Conservation (phyloP, 306 rosid species). For the Ormosia emarginata region DNA sequence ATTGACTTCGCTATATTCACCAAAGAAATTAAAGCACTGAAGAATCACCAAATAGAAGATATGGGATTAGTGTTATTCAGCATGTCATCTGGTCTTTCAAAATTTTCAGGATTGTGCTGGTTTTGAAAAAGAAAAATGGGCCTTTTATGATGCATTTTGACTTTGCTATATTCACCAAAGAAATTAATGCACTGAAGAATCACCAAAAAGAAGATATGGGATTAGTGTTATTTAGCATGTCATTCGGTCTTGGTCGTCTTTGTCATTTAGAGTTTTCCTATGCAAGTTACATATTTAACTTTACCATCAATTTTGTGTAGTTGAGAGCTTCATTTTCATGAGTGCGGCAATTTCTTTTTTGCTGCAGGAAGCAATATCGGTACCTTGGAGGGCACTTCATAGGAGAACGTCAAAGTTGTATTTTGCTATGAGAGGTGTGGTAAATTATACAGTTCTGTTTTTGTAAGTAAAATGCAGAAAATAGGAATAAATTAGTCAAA, state of each 20-base stretch:
- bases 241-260: background rate
- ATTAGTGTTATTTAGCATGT: background rate
- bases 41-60: background rate
- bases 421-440: conserved; percentile 87
- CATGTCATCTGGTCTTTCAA: background rate
- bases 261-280: background rate
- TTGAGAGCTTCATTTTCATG: background rate
- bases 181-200: background rate
- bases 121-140: background rate
- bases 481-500: background rate
- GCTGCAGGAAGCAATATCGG: conserved; percentile 71
- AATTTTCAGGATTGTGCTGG: background rate
- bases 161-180: background rate
- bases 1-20: background rate
- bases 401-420: conserved; percentile 64
- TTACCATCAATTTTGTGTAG: background rate
- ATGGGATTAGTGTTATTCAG: background rate
- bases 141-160: background rate
- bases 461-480: background rate
- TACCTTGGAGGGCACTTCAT: conserved; percentile 76
- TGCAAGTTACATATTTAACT: background rate
- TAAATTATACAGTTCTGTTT: background rate
- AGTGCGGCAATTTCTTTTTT: background rate
- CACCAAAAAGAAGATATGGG: background rate
- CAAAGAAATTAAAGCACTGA: background rate